Evolutionary conservation across 805 yeast genomes (phyloP), one percentile per base, ranked within the genome.

Genomic region (Pichia pseudocactophila): DNA sequence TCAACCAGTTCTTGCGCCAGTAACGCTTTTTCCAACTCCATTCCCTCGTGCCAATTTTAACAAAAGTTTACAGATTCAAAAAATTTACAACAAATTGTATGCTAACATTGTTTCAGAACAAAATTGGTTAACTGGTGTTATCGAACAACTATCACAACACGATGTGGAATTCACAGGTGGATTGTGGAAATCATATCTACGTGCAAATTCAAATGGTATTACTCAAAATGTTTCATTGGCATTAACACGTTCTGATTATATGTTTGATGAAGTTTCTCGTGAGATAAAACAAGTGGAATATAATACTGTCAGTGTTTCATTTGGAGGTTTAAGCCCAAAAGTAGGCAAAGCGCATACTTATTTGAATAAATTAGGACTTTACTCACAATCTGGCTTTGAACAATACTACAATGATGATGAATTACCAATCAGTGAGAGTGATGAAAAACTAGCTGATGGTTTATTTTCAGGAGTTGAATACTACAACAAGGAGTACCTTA

Each of bases 261-360:
- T 92, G 78, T 65, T 78, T 30, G 80, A 81, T 30, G 55, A 59
- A 22, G 56, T 61, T 44, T 58, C 72, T n/a, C 69, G 71, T 33
- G 59, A 62, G 22, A 82, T 90, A 54, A 89, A 90, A 57, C 98
- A 92, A 62, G 92, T 92, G 40, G 99, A 92, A 61, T 90, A 90
- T 66, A 92, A 92, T 63, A 89, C 98, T 1, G 86, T 92, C 3
- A 83, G 96, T 54, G 96, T 90, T 3, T 89, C 97, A 1, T 92
- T 92, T 66, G 96, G 95, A 17, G 97, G 95, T 0, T 68, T 92
- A 43, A 81, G 95, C 2, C 60, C 87, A 12, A 83, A 81, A 57
- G 90, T 86, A 20, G 83, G 92, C 17, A 68, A 75, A 50, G 65
- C 86, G 43, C 98, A 92, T 61, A 61, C 70, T 17, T 85, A 73